Conservation (phyloP, 2,329 filamentous ascomycete genomes). For the Neofusicoccum cordaticola region DNA sequence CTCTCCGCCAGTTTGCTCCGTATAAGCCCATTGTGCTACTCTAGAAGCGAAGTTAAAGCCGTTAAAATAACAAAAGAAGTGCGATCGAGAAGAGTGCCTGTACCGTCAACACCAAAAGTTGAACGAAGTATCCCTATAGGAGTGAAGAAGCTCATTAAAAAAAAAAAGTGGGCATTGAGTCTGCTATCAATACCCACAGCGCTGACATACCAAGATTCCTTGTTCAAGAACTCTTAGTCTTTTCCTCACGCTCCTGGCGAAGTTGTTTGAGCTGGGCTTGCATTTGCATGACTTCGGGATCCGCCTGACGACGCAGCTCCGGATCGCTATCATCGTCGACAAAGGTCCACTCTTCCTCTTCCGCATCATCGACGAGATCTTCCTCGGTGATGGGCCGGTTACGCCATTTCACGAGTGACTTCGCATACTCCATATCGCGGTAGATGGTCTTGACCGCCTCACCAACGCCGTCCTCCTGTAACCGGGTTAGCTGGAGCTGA, state of each 20-base stretch:
- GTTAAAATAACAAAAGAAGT: neutral
- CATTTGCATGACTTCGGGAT: neutral
- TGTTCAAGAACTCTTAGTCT: neutral
- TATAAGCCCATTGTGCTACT: neutral
- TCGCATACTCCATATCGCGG: constrained; percentile 90
- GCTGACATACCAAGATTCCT: neutral
- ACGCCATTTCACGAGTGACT: constrained; percentile 65
- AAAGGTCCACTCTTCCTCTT: constrained; percentile 91
- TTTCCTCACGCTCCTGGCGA: neutral
- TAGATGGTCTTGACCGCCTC: constrained; percentile 90
- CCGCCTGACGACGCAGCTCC: constrained; percentile 20
- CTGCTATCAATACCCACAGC: too few species aligned
- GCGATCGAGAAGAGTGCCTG: neutral
- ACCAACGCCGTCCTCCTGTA: constrained; percentile 82
- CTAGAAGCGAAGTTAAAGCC: neutral
- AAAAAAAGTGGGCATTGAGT: neutral
- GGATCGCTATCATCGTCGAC: constrained; percentile 63
- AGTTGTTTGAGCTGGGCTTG: neutral
- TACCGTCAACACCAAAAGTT: neutral
- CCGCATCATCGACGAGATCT: constrained; percentile 55
- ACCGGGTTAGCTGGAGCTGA: constrained; percentile 21
- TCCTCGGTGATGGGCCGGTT: constrained; percentile 19
- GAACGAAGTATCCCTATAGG: neutral
- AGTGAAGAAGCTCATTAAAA: neutral
- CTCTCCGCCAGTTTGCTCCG: neutral